Conservation (phyloP, 805 yeast species). For the Candida nonsorbophila region DNA sequence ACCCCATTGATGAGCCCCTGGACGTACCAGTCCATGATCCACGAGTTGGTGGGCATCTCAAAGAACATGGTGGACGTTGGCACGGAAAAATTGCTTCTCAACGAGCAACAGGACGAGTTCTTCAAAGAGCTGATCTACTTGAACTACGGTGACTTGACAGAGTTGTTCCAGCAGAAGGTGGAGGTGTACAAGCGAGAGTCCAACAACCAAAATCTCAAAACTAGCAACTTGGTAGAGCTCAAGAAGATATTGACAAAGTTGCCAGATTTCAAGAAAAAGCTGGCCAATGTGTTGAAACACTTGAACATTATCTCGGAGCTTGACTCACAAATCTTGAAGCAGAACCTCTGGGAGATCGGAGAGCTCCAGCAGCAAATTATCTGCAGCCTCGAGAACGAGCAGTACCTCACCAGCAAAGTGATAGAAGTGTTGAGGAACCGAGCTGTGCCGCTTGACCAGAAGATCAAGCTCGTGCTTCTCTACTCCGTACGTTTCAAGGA, state of each 20-base stretch:
- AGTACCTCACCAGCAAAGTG: conserved; percentile 45
- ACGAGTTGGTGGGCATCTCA: conserved; percentile 78
- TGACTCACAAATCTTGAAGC: conserved; percentile 61
- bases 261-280: conserved; percentile 87
- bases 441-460: conserved; percentile 44
- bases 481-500: conserved; percentile 58
- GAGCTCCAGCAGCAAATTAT: conserved; percentile 87
- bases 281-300: conserved; percentile 87
- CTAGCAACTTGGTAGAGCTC: conserved; percentile 74
- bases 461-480: conserved; percentile 66
- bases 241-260: conserved; percentile 86
- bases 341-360: conserved; percentile 75
- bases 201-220: conserved; percentile 63
- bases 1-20: conserved; percentile 93
- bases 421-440: conserved; percentile 46
- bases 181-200: conserved; percentile 77
- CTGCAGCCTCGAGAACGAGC: conserved; percentile 39
- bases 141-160: conserved; percentile 94
- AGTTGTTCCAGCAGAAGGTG: conserved; percentile 78
- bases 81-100: conserved; percentile 41
- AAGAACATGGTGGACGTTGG: conserved; percentile 73
- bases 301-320: conserved; percentile 86
- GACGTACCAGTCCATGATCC: conserved; percentile 98
- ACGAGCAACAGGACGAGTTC: conserved; percentile 68
- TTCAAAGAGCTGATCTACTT: conserved; percentile 76